phyloP scores from a whole-genome alignment of 2,329 filamentous ascomycete genomes.

The Ascocoryne sarcoides region DNA sequence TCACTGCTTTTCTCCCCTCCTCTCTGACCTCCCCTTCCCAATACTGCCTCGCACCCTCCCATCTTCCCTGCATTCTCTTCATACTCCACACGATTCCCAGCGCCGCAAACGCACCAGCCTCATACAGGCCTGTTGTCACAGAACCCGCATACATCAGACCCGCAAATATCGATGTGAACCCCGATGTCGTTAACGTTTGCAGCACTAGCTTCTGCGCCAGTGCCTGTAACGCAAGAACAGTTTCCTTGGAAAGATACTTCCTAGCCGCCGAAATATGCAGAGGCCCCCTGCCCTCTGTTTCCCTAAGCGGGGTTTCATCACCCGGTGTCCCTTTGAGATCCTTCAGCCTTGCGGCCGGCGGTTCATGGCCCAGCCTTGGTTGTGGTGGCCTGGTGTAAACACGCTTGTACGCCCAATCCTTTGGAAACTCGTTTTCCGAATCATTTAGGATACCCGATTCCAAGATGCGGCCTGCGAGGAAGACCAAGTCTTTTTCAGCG shows the following conservation, averaged over 20 bases:
- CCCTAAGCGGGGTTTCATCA: constrained; percentile 10
- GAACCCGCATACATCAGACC: constrained; percentile 49
- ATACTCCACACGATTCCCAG: constrained; percentile 52
- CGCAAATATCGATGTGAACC: constrained; percentile 46
- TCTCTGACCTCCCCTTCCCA: constrained; percentile 62
- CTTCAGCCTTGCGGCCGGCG: constrained; percentile 12
- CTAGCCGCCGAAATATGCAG: constrained; percentile 65
- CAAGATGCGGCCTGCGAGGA: constrained; percentile 67
- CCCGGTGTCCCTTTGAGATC: constrained; percentile 15
- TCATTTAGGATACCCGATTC: constrained; percentile 44
- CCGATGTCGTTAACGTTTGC: constrained; percentile 61
- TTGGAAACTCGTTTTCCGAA: constrained; percentile 1
- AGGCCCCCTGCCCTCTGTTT: constrained; percentile 48
- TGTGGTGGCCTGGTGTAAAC: constrained; percentile 2
- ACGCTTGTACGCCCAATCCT: constrained; percentile 23
- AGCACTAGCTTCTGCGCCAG: constrained; percentile 67
- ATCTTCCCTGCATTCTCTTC: constrained; percentile 50
- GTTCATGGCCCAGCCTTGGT: constrained; percentile 8
- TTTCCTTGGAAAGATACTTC: constrained; percentile 55
- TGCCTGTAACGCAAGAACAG: constrained; percentile 62
- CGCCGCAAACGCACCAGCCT: constrained; percentile 53
- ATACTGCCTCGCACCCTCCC: constrained; percentile 50
- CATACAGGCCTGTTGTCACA: constrained; percentile 45
- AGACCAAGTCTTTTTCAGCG: constrained; percentile 76
- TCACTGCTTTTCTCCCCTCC: constrained; percentile 54